Base-by-base conservation (phyloP, 441 rosid species). In the Syzygium malaccense region DNA sequence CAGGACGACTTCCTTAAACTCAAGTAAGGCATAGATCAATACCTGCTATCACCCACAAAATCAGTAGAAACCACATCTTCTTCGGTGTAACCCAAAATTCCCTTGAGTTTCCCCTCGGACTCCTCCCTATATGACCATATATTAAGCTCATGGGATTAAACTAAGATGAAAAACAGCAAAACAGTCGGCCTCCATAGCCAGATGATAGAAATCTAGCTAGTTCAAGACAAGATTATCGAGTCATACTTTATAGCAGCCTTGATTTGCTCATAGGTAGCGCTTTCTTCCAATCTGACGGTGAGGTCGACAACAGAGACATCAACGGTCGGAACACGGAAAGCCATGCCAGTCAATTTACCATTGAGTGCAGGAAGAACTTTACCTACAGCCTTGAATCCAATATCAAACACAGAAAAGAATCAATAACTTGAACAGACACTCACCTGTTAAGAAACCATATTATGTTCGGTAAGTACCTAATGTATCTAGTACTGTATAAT, bases 21-120 rank as follows among this genome's bases (percentile, higher is more conserved):
- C 6, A 17, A 60, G 18, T 60, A 60, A 64, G 19, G 30, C 49
- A 57, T 19, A 26, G 58, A 68, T 87, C 66, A 55, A 87, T 89
- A 93, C 96, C 96, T 94, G 95, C 33, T 93, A 92, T 95, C 96
- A 62, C 95, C 96, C 0, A 95, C 89, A 54, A 95, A 95, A 91
- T 95, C 96, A 0, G 95, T 95, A 37, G 96, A 95, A 26, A 95
- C 96, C 80, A 95, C 94, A 88, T 95, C 95, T n/a, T 95, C 96
- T 26, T 95, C 95, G 0, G 95, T 95, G 93, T 91, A 95, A 58
- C 95, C 96, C 92, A 95, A 55, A 55, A 95, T 95, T 30, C 96
- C 95, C 93, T 95, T 94, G 75, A 95, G 75, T 30, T 92, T 93
- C 57, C 96, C 96, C 79, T 94, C 95, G 11, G 95, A 91, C n/a